Evolutionary conservation across 805 yeast genomes (phyloP), one percentile per base, ranked within the genome.

Genomic region (Diddensiella caesifluorescens): DNA sequence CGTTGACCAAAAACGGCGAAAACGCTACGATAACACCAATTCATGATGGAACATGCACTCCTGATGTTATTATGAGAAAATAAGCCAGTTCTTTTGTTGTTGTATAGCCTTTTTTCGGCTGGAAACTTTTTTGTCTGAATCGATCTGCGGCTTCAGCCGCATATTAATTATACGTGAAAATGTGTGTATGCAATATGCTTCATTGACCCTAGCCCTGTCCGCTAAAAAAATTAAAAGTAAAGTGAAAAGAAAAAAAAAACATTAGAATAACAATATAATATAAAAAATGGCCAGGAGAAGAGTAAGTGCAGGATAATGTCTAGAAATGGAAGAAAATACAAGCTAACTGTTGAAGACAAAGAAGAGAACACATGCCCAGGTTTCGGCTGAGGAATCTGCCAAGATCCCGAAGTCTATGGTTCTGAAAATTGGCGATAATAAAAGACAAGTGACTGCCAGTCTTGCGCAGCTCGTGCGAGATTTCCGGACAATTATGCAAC

Each of bases 361-460:
- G 67, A 84, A 79, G 61, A 82, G 96, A 75, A 90, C 97, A 12
- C 97, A 89, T 61, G 83, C 70, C 38, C 72, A 72, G 47, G 65
- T 65, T 25, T 67, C 76, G 20, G 81, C 76, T 49, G 94, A 80
- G 52, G 86, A 80, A 45, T 64, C 67, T 35, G 79, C 80, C 38
- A 79, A 77, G 55, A 77, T 87, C 47, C 97, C 98, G 16, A 76
- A 83, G 56, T 88, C 97, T 1, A 89, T 92, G 96, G 97, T 92
- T 41, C 73, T 92, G 49, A 79, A 92, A 55, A 74, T 88, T 41
- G 97, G 97, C 1, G 68, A 75, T 12, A 74, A 86, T 30, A 69
- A 55, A 32, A 54, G 64, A 16, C 55, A 82, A 52, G 77, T 78
- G 45, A 89, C 90, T 57, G 87, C 84, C 55, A 79, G 95, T 2